These are phyloP conservation scores for Hypoxylon cercidicola DNA, from an alignment of 495 filamentous ascomycete species.

Conservation along the genomic window DNA sequence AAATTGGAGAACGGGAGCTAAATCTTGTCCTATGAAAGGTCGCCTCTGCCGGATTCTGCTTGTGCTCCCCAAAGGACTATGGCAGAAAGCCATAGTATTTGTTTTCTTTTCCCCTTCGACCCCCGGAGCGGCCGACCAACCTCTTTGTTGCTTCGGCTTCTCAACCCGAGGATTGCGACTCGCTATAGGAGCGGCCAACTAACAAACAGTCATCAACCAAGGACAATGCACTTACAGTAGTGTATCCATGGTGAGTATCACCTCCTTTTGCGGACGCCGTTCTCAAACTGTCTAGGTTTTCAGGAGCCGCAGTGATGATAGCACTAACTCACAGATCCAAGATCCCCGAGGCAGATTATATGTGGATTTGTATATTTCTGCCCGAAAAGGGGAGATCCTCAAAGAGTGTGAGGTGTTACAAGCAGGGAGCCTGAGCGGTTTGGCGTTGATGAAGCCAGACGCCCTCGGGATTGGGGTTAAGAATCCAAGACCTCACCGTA, in stretches of 20 bases:
- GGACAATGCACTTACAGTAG: conserved; percentile 70
- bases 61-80: not conserved
- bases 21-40: conserved; percentile 3
- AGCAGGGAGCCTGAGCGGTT: not conserved
- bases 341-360: not conserved
- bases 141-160: not conserved
- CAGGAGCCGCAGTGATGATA: conserved; percentile 2
- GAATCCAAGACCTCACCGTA: conserved; percentile 7
- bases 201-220: conserved; percentile 28
- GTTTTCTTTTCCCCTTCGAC: not conserved
- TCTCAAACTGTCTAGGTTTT: conserved; percentile 17
- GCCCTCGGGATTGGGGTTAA: conserved; percentile 2
- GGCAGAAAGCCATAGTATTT: not conserved
- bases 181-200: conserved; percentile 12
- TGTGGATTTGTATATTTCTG: not conserved
- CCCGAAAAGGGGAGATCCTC: not conserved
- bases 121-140: conserved; percentile 11
- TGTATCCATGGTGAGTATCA: conserved; percentile 71
- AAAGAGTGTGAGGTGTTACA: conserved; percentile 1
- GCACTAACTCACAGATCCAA: conserved; percentile 1
- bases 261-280: conserved; percentile 16
- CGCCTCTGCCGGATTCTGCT: not conserved
- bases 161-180: conserved; percentile 1
- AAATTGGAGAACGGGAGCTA: conserved; percentile 3
- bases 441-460: not conserved